These are phyloP conservation scores for slime mould (Dictyostelium discoideum) DNA, from an alignment of 78 protist genomes.

Conservation along the genomic window dicty_2.7 NC_007091.3:3939501-3940000, in stretches of 20 bases:
- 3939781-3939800: background rate
- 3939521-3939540: background rate
- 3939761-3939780: constrained; percentile 1
- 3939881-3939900: constrained; percentile 70
- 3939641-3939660: constrained; percentile 53
- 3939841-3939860: constrained; percentile 64
- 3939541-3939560: no score
- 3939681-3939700: background rate
- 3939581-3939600: background rate
- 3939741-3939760: background rate
- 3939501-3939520: background rate
- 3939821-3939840: constrained; percentile 53
- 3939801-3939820: constrained; percentile 11
- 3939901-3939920: constrained; percentile 67
- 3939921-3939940: constrained; percentile 29
- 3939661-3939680: background rate
- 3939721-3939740: constrained; percentile 14
- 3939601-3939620: constrained; percentile 26
- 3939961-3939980: constrained; percentile 61
- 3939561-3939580: no score
- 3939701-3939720: constrained; percentile 8
- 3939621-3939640: constrained; percentile 14
- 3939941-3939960: constrained; percentile 71
- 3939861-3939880: constrained; percentile 37
- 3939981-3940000: constrained; percentile 24